Evolutionary conservation across 441 rosid species (phyloP).

Genomic region (Jatropha podagrica): DNA sequence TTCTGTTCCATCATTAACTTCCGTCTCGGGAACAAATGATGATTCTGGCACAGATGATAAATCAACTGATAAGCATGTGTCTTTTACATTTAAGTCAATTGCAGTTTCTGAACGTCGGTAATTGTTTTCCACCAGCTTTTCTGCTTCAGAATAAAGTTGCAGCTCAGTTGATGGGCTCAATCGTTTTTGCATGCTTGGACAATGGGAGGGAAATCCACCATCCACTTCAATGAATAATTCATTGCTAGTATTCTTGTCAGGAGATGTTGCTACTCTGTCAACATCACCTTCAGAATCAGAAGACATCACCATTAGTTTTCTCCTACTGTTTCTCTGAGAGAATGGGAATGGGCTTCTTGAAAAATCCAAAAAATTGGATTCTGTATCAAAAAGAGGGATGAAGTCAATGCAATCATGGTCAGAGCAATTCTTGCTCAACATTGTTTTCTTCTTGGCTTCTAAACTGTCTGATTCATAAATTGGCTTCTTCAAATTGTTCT

Average conservation of each 20-base stretch:
- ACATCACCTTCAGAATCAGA: constrained; percentile 88
- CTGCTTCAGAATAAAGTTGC: constrained; percentile 30
- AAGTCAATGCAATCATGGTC: constrained; percentile 45
- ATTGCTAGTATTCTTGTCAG: constrained; percentile 26
- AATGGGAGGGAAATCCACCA: constrained; percentile 30
- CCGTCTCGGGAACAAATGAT: constrained; percentile 82
- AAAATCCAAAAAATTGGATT: constrained; percentile 40
- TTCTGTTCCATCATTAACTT: constrained; percentile 50
- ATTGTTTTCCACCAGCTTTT: constrained; percentile 36
- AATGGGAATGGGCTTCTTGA: constrained; percentile 46
- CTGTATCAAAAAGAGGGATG: constrained; percentile 33
- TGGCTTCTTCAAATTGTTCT: constrained; percentile 33
- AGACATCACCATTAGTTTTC: constrained; percentile 57
- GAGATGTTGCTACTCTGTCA: constrained; percentile 27
- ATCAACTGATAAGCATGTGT: constrained; percentile 50
- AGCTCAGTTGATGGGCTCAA: constrained; percentile 30
- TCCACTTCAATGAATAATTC: constrained; percentile 34
- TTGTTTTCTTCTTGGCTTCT: constrained; percentile 77
- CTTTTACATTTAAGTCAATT: constrained; percentile 31
- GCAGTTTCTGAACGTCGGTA: constrained; percentile 37
- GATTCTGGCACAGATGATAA: constrained; percentile 90
- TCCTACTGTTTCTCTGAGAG: constrained; percentile 39
- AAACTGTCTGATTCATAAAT: constrained; percentile 38
- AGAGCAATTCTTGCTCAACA: constrained; percentile 60
- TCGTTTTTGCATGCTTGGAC: constrained; percentile 32